Evolutionary conservation across 805 yeast species (phyloP), one percentile per base, ranked within the genome.

Genomic region (Lipomyces chichibuensis): DNA sequence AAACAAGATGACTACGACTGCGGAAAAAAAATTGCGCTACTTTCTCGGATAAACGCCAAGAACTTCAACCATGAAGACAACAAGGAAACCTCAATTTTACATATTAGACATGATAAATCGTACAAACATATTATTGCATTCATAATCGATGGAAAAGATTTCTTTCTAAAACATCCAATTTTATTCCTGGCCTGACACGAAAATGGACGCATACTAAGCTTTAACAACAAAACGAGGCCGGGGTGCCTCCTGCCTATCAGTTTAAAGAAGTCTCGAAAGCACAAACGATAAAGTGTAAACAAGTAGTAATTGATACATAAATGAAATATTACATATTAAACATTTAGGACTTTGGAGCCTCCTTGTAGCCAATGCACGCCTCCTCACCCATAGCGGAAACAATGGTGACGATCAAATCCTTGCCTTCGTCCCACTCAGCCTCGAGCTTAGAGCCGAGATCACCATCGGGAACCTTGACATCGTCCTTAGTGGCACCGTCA

Each of bases 401-500:
- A 85, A 95, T 90, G 80, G 99, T 92, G 79, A 95, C 97, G 79
- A 91, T 84, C 81, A 95, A 88, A 81, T 95, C 99, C 88, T 94
- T 95, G 84, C 98, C 98, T 73, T 92, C 98, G 78, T 95, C 98
- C 83, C 92, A 95, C 77, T 92, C 97, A 73, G 90, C 78, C 85
- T 91, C 95, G 81, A 95, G 80, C 83, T 88, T 86, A 78, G 91
- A 95, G 85, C 99, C 99, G 77, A 95, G 84, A 81, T 95, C 98
- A 80, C 97, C 97, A 74, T 95, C 98, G 85, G 99, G 98, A 74
- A 90, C 87, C 86, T 90, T 91, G 83, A 95, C 98, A 81, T 95
- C 99, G 82, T 94, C 99, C 90, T 95, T 95, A 88, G 97, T 91
- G 82, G 91, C 95, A 87, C 99, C 99, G 76, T 95, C 98, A 79